These are phyloP conservation scores for Aphanomyces astaci DNA, from an alignment of 352 stramenopile genomes.

Conservation along the genomic window DNA sequence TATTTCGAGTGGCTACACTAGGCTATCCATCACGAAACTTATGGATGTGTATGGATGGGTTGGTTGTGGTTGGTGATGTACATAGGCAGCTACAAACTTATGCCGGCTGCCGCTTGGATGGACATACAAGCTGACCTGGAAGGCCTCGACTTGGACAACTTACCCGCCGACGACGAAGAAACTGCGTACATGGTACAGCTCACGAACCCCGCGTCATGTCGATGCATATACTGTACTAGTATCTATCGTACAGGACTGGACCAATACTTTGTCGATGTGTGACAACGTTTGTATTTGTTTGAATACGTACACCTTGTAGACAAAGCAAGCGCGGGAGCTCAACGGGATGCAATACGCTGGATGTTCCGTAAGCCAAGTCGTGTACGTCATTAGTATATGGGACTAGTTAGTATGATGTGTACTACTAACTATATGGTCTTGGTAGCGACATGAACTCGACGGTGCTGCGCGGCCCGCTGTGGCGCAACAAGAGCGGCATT, in stretches of 20 bases:
- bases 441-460: slow-evolving; percentile 50
- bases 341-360: slow-evolving; percentile 79
- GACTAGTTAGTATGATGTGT: background rate
- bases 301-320: slow-evolving; percentile 27
- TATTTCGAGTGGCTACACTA: too few species aligned
- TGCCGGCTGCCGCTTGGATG: slow-evolving; percentile 51
- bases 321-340: slow-evolving; percentile 42
- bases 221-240: too few species aligned
- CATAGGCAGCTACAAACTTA: slow-evolving; percentile 33
- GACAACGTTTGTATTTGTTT: too few species aligned
- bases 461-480: slow-evolving; percentile 55
- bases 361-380: slow-evolving; percentile 51
- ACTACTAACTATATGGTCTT: background rate
- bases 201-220: too few species aligned
- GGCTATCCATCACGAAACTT: too few species aligned
- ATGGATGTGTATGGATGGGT: too few species aligned
- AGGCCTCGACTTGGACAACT: slow-evolving; percentile 42
- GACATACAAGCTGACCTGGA: slow-evolving; percentile 63
- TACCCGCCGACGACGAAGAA: slow-evolving; percentile 32
- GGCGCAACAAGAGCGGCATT: slow-evolving; percentile 57
- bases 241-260: too few species aligned
- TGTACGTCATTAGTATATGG: slow-evolving; percentile 20
- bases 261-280: too few species aligned
- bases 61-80: background rate
- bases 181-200: slow-evolving; percentile 43